Base-by-base conservation (phyloP, 352 stramenopile genomes). In the Bremia lactucae region DNA sequence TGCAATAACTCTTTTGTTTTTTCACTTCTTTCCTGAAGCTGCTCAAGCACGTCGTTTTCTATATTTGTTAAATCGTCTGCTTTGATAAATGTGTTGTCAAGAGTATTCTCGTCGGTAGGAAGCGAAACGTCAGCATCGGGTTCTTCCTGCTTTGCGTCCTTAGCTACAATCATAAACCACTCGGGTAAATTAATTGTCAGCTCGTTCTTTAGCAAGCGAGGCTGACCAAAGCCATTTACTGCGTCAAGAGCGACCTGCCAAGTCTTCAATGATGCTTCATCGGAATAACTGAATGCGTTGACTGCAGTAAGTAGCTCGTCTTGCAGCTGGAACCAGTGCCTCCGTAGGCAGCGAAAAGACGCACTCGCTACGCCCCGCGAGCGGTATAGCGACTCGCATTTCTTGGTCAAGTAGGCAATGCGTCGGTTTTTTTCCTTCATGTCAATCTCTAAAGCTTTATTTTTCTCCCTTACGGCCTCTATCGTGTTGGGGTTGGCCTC, bases 391-490 rank as follows among this genome's bases (percentile, higher is more conserved):
- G 70, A 49, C 55, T 86, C 67, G 60, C 74, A 88, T 39, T 83
- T 88, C 6, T 57, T 46, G 26, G 62, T 56, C 18, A 92, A 38
- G 31, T 80, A 87, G 24, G 55, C 31, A 23, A 89, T 84, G 4
- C 80, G 75, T 8, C 77, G 73, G 49, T 88, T 92, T 49, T 92
- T 92, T 50, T 92, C 80, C 36, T 65, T 60, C 49, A 88, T 51
- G 20, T 87, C 72, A 25, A 87, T 62, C 50, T 72, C 67, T 62
- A 92, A 49, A 25, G 75, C 74, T 35, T 64, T 66, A 59, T 92
- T 92, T 34, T 72, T 72, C 44, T 87, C 68, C 10, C 62, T 65
- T 36, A 92, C 74, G 4, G 68, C 65, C 44, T 85, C 73, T 33
- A 89, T 72, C 5, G 72, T 79, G 46, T 87, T 83, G 3, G 77